Conservation (phyloP, 1,284 basidiomycete genomes). For the Apiotrichum gamsii region DNA sequence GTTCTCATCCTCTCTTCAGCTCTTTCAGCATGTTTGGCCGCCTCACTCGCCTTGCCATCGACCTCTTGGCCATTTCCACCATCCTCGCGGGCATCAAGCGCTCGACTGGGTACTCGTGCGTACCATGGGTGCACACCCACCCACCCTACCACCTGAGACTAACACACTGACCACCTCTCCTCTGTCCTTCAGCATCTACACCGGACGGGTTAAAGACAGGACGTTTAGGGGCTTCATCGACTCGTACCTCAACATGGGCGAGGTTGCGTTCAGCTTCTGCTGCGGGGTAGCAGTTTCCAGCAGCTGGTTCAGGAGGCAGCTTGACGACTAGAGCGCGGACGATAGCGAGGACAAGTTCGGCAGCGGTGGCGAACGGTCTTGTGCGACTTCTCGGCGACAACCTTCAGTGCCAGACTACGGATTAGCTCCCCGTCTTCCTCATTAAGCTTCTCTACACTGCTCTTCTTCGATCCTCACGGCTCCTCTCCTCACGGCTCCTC, state of each 20-base stretch:
- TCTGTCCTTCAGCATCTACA: constrained; percentile 54
- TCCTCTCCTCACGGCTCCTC: too few relatives aligned
- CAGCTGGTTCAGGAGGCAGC: constrained; percentile 53
- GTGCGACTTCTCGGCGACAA: too few relatives aligned
- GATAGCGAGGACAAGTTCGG: too few relatives aligned
- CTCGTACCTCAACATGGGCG: constrained; percentile 77
- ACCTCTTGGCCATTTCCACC: constrained; percentile 82
- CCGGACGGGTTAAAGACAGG: constrained; percentile 65
- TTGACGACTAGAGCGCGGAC: constrained; percentile 11
- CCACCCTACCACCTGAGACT: background rate
- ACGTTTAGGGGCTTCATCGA: constrained; percentile 69
- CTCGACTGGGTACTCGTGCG: constrained; percentile 80
- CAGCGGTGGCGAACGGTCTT: too few relatives aligned
- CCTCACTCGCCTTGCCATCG: constrained; percentile 74
- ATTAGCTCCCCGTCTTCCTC: too few relatives aligned
- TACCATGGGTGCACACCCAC: constrained; percentile 24
- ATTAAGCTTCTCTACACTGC: background rate
- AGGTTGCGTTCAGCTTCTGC: constrained; percentile 77
- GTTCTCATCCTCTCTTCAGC: too few relatives aligned
- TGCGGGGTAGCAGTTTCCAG: constrained; percentile 77
- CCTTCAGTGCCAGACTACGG: background rate
- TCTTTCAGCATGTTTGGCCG: constrained; percentile 69
- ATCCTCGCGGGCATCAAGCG: constrained; percentile 85
- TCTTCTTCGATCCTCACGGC: background rate
- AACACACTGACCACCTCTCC: too few relatives aligned